A percentile compares a stretch with the other conserved stretches of the same genome.
Evolutionary conservation across 176 grass and related monocot species (phyloP).

Genomic region (Musa beccarii): DNA sequence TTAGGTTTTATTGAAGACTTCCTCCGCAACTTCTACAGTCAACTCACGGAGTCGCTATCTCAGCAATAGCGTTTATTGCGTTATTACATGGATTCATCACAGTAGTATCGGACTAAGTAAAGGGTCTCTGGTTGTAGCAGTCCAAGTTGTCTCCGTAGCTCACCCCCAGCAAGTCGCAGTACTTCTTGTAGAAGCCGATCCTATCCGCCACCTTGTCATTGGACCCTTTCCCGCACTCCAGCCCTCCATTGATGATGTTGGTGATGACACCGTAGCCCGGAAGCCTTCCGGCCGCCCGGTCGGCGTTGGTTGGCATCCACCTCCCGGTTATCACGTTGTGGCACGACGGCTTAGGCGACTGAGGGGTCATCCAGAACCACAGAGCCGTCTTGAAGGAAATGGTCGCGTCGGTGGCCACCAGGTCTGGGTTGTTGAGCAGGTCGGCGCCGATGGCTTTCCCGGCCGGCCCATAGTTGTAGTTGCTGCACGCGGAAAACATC

Average conservation of each 20-base stretch:
- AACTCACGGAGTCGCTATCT: not conserved
- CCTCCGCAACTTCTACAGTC: not conserved
- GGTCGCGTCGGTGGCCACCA: slow-evolving; percentile 33
- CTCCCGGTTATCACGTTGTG: not conserved
- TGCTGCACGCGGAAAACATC: slow-evolving; percentile 22
- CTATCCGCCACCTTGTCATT: not conserved
- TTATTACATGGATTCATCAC: too few species aligned
- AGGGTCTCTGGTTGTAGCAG: not conserved
- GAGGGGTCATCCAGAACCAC: slow-evolving; percentile 38
- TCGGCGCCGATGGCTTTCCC: slow-evolving; percentile 30
- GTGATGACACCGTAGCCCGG: slow-evolving; percentile 7
- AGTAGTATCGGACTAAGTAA: not conserved
- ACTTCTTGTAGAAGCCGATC: slow-evolving; percentile 17
- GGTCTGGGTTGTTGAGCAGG: slow-evolving; percentile 43
- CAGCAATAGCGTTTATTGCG: too few species aligned
- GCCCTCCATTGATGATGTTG: slow-evolving; percentile 13
- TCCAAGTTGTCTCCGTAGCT: not conserved
- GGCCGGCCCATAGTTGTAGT: slow-evolving; percentile 58
- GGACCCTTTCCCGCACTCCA: slow-evolving; percentile 1
- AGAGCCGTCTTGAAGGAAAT: slow-evolving; percentile 52
- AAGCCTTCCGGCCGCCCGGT: not conserved
- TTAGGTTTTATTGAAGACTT: too few species aligned
- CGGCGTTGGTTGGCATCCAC: not conserved
- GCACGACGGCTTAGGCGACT: slow-evolving; percentile 36
- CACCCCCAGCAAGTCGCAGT: slow-evolving; percentile 4